A percentile compares a stretch with the other conserved stretches of the same genome.
Evolutionary conservation across 2,329 filamentous ascomycete species (phyloP).

Genomic region (Aspergillus unguis): DNA sequence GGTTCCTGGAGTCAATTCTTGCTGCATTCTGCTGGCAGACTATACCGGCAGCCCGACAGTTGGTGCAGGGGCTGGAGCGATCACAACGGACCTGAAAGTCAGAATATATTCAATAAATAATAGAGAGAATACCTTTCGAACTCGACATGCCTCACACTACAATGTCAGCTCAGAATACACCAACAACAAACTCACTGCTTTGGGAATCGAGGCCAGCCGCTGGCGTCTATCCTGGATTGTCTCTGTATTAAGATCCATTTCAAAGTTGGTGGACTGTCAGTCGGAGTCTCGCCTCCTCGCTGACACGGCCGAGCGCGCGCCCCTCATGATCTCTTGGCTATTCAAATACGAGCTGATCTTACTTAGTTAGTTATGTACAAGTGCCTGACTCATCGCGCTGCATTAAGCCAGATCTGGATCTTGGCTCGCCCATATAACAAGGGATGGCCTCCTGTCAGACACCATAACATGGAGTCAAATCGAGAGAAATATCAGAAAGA

Average conservation of each 20-base stretch:
- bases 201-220: constrained; percentile 16
- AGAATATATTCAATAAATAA: not conserved
- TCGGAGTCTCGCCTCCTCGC: no score
- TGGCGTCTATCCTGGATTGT: constrained; percentile 16
- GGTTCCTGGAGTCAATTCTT: constrained; percentile 5
- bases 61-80: constrained; percentile 17
- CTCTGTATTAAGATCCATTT: not conserved
- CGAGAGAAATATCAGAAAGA: no score
- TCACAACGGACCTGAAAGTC: constrained; percentile 18
- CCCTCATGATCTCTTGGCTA: no score
- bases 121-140: constrained; percentile 17
- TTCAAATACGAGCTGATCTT: no score
- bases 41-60: constrained; percentile 16
- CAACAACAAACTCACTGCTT: constrained; percentile 14
- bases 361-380: no score
- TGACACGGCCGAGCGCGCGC: no score
- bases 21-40: constrained; percentile 11
- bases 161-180: not conserved
- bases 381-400: no score
- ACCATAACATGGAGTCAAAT: no score
- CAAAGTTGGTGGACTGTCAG: no score
- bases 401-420: no score
- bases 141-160: constrained; percentile 22
- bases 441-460: no score
- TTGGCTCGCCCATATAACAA: no score